A percentile compares a stretch with the other conserved stretches of the same genome.
phyloP scores from a whole-genome alignment of 2,329 filamentous ascomycete genomes.

The Penicillium sp. region DNA sequence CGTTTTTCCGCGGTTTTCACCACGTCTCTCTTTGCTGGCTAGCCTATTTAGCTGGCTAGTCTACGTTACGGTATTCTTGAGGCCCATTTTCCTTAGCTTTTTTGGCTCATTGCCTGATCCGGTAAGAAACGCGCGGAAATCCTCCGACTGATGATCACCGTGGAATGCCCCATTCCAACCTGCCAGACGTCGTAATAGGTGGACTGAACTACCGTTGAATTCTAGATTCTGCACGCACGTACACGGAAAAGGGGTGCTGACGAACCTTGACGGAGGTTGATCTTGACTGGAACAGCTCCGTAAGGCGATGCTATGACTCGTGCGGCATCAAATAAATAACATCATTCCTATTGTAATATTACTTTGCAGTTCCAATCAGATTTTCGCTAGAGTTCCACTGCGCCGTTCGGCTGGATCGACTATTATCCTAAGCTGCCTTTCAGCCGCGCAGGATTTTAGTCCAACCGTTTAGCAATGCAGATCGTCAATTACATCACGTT shows the following conservation, averaged over 20 bases:
- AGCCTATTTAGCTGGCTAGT: neutral
- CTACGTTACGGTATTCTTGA: neutral
- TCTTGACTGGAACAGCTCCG: no score
- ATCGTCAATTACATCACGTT: neutral
- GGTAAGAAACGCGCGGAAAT: conserved; percentile 9
- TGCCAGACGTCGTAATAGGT: conserved; percentile 7
- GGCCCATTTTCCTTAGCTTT: neutral
- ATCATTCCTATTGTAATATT: neutral
- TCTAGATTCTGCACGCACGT: neutral
- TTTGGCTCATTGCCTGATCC: neutral
- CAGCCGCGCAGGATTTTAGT: conserved; percentile 7
- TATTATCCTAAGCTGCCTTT: neutral
- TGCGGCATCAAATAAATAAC: neutral
- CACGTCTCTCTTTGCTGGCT: neutral
- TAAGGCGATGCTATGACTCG: no score
- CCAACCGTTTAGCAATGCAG: neutral
- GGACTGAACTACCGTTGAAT: conserved; percentile 7
- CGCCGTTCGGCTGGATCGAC: neutral
- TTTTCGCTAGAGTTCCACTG: neutral
- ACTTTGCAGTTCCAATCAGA: no score
- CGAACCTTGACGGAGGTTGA: no score
- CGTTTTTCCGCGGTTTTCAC: neutral
- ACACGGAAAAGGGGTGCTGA: neutral
- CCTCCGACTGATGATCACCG: conserved; percentile 9
- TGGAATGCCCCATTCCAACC: conserved; percentile 17